A percentile compares a stretch with the other conserved stretches of the same genome.
These are phyloP conservation scores for Malus hybrid DNA, from an alignment of 331 rosid genomes.

Conservation along the genomic window DNA sequence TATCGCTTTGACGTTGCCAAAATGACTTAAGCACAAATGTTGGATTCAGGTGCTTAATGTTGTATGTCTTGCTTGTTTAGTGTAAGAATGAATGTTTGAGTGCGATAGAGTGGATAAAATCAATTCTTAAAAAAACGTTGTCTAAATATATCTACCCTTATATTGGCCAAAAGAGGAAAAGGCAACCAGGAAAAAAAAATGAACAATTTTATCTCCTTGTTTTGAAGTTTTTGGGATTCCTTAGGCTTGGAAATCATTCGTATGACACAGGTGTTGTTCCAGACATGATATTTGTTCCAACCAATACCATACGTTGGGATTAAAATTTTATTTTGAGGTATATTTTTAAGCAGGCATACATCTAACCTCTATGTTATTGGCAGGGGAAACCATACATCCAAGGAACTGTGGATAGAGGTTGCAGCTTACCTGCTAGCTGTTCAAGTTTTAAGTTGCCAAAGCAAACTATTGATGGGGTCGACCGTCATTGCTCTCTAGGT, in stretches of 20 bases:
- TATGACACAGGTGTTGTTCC: background rate
- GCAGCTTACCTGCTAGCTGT: slow-evolving; percentile 27
- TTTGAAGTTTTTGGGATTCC: background rate
- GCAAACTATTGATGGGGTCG: slow-evolving; percentile 29
- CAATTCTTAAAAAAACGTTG: background rate
- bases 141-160: background rate
- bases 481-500: slow-evolving; percentile 48
- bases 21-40: background rate
- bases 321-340: background rate
- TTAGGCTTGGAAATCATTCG: background rate
- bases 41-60: background rate
- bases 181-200: background rate
- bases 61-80: background rate
- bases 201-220: background rate
- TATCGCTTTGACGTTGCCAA: background rate
- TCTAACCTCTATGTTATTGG: too few relatives aligned
- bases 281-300: background rate
- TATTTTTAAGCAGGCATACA: background rate
- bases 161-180: background rate
- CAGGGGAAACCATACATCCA: background rate
- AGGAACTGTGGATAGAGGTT: slow-evolving; percentile 34
- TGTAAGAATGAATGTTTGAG: background rate
- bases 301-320: background rate
- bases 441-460: slow-evolving; percentile 32
- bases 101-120: background rate